Percentiles rank a stretch among this genome's conserved stretches.
phyloP scores from a whole-genome alignment of 2,329 filamentous ascomycete species.

The Trichoderma harzianum region DNA sequence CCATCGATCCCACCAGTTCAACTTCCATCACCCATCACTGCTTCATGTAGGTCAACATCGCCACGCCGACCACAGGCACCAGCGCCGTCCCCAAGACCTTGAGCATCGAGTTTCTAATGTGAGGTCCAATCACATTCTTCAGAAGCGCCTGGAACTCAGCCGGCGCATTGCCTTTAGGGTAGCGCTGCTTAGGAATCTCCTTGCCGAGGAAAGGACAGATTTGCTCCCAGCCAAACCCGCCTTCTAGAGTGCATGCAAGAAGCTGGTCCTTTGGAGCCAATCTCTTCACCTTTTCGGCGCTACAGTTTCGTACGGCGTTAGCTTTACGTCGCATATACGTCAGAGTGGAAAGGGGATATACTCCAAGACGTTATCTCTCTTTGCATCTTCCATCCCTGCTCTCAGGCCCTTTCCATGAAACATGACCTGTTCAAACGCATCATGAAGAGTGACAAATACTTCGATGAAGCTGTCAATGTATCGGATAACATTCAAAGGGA shows the following conservation, averaged over 20 bases:
- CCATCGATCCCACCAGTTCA: not conserved
- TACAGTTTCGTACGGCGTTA: conserved; percentile 13
- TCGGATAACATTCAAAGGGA: conserved; percentile 29
- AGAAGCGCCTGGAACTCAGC: conserved; percentile 6
- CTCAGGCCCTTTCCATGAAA: conserved; percentile 14
- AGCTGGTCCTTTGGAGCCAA: conserved; percentile 29
- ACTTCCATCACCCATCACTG: not conserved
- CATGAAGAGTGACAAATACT: conserved; percentile 11
- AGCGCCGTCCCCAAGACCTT: not conserved
- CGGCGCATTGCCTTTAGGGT: conserved; percentile 11
- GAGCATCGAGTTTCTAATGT: not conserved
- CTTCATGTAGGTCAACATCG: not conserved
- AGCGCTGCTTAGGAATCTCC: conserved; percentile 26
- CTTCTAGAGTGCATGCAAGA: conserved; percentile 31
- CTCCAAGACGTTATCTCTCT: not conserved
- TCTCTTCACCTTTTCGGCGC: conserved; percentile 26
- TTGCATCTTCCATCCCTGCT: conserved; percentile 4
- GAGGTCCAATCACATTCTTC: not conserved
- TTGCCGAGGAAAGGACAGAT: conserved; percentile 33
- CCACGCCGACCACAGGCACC: conserved; percentile 1
- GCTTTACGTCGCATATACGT: not conserved
- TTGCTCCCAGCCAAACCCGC: conserved; percentile 36
- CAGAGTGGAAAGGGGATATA: not conserved
- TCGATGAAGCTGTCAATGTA: conserved; percentile 25
- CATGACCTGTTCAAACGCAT: conserved; percentile 4